These are phyloP conservation scores for Vigna mungo DNA, from an alignment of 306 rosid species.

Conservation along the genomic window DNA sequence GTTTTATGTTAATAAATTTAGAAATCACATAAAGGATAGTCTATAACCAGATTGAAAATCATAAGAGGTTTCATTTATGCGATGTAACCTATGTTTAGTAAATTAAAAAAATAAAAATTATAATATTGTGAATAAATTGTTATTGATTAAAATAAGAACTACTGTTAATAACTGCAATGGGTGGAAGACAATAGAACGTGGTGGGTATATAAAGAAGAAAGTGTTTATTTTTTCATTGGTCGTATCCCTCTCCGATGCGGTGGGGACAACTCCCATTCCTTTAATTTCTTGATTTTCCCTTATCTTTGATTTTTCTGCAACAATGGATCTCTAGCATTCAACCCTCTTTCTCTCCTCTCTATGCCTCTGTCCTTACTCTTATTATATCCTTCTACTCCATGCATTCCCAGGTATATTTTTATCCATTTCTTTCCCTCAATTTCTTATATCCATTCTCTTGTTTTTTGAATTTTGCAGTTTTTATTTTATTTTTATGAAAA, in stretches of 20 bases:
- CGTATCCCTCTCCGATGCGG: conserved; percentile 25
- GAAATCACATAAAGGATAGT: too few relatives aligned
- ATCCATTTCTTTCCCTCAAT: neutral
- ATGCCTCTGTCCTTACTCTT: conserved; percentile 53
- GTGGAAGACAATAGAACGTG: neutral
- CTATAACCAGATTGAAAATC: too few relatives aligned
- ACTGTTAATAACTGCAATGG: neutral
- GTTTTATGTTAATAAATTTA: too few relatives aligned
- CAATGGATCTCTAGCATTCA: conserved; percentile 55
- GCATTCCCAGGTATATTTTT: conserved; percentile 58
- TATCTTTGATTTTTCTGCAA: conserved; percentile 34
- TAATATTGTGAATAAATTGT: too few relatives aligned
- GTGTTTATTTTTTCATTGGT: neutral
- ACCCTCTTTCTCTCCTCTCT: conserved; percentile 42
- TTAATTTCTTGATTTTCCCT: neutral
- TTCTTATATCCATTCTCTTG: conserved; percentile 11
- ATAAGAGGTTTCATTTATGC: too few relatives aligned
- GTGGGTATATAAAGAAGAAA: conserved; percentile 31
- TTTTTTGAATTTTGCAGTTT: neutral
- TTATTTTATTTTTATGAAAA: neutral
- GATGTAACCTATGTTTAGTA: too few relatives aligned
- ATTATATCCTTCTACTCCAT: conserved; percentile 34
- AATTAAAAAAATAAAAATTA: too few relatives aligned
- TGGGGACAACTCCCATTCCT: conserved; percentile 25
- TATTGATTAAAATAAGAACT: too few relatives aligned